Percentiles rank a stretch among this genome's conserved stretches.
phyloP scores from a whole-genome alignment of 2,329 filamentous ascomycete species.

The Periconia sp. region DNA sequence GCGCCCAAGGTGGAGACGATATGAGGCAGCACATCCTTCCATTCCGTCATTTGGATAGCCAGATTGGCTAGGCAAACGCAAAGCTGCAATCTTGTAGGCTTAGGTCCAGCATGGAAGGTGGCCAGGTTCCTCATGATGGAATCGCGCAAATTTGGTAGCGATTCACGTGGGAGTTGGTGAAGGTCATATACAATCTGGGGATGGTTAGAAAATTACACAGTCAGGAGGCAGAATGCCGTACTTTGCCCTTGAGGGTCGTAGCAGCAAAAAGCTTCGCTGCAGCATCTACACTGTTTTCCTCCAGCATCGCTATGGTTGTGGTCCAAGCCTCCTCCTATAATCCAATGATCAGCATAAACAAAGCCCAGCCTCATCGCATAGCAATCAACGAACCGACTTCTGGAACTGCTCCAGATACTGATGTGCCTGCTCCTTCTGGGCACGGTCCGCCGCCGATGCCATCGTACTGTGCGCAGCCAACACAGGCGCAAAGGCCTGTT shows the following conservation, averaged over 20 bases:
- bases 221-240: conserved; percentile 46
- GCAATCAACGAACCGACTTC: conserved; percentile 76
- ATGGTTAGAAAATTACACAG: conserved; percentile 18
- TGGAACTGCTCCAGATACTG: conserved; percentile 93
- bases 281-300: conserved; percentile 71
- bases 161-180: conserved; percentile 76
- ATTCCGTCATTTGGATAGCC: conserved; percentile 92
- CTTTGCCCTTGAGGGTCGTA: conserved; percentile 97
- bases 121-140: conserved; percentile 82
- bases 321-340: conserved; percentile 84
- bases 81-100: conserved; percentile 78
- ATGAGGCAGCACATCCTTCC: conserved; percentile 87
- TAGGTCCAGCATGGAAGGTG: conserved; percentile 77
- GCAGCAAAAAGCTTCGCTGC: conserved; percentile 94
- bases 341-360: conserved; percentile 26
- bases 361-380: conserved; percentile 10
- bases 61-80: conserved; percentile 93
- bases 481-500: conserved; percentile 79
- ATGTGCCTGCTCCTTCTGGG: conserved; percentile 86
- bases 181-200: conserved; percentile 95
- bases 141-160: conserved; percentile 76
- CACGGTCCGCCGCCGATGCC: conserved; percentile 77
- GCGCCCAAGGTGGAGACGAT: conserved; percentile 78
- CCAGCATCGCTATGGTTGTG: conserved; percentile 81
- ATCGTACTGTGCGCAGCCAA: conserved; percentile 88